Percentiles rank a stretch among this genome's conserved stretches.
phyloP scores from a whole-genome alignment of 2,329 filamentous ascomycete species.

The Whalleya microplaca region DNA sequence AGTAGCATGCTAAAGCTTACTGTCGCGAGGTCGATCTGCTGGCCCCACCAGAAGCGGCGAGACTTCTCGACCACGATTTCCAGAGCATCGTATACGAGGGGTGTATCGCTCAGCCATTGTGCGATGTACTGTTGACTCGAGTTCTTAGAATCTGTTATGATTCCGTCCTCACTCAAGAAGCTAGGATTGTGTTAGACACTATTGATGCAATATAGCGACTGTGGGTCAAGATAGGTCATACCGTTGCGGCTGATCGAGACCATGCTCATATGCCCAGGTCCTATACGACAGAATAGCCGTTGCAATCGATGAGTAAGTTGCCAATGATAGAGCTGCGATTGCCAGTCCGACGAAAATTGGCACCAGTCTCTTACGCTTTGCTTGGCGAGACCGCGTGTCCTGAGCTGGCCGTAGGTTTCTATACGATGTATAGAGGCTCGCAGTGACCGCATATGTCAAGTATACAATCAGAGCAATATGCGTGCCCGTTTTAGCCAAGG shows the following conservation, averaged over 20 bases:
- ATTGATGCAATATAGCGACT: background rate
- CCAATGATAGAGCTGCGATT: slow-evolving; percentile 33
- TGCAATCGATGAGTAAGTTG: slow-evolving; percentile 34
- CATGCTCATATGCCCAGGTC: slow-evolving; percentile 44
- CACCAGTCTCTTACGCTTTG: slow-evolving; percentile 38
- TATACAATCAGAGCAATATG: slow-evolving; percentile 38
- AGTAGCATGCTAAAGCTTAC: slow-evolving; percentile 61
- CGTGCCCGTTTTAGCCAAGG: slow-evolving; percentile 34
- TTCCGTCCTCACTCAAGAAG: slow-evolving; percentile 32
- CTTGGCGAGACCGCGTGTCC: slow-evolving; percentile 41
- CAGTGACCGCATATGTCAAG: slow-evolving; percentile 38
- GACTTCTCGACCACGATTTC: slow-evolving; percentile 58
- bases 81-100: slow-evolving; percentile 55
- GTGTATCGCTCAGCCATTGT: slow-evolving; percentile 58
- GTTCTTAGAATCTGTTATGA: slow-evolving; percentile 33
- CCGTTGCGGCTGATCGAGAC: slow-evolving; percentile 36
- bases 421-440: slow-evolving; percentile 42
- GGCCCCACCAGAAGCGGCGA: slow-evolving; percentile 64
- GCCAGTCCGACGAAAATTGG: slow-evolving; percentile 41
- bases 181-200: slow-evolving; percentile 19
- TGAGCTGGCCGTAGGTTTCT: slow-evolving; percentile 40
- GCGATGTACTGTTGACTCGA: slow-evolving; percentile 44
- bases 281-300: slow-evolving; percentile 42
- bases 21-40: slow-evolving; percentile 60
- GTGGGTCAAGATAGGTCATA: slow-evolving; percentile 22